A percentile compares a stretch with the other conserved stretches of the same genome.
Evolutionary conservation across 345 rosid species (phyloP).

Genomic region (Turnera subulata): DNA sequence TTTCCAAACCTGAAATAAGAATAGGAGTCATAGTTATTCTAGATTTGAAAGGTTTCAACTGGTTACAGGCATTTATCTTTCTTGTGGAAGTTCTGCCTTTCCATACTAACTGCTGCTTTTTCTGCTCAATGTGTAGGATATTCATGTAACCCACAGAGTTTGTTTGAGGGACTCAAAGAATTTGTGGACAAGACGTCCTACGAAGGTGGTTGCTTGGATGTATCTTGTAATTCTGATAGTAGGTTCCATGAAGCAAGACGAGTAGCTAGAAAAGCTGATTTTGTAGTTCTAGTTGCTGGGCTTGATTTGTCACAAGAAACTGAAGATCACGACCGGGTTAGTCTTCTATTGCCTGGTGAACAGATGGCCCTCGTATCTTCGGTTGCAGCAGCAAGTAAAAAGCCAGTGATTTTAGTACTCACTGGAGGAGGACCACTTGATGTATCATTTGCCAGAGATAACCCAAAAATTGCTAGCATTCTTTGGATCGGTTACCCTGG

Average conservation of each 20-base stretch:
- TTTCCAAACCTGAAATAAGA: too few relatives aligned
- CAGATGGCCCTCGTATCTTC: slow-evolving; percentile 65
- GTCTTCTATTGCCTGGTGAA: slow-evolving; percentile 87
- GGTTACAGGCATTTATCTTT: too few relatives aligned
- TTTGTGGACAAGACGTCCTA: slow-evolving; percentile 41
- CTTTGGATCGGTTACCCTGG: slow-evolving; percentile 94
- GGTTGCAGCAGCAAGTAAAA: slow-evolving; percentile 55
- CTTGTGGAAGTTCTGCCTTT: slow-evolving; percentile 15
- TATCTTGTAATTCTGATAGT: slow-evolving; percentile 48
- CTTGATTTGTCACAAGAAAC: slow-evolving; percentile 83
- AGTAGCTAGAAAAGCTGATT: slow-evolving; percentile 53
- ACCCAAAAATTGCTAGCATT: slow-evolving; percentile 62
- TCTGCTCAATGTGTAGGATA: slow-evolving; percentile 43
- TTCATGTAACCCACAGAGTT: slow-evolving; percentile 64
- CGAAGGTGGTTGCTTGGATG: slow-evolving; percentile 62
- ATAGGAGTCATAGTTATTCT: too few relatives aligned
- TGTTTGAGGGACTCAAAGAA: slow-evolving; percentile 47
- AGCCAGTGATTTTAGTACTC: slow-evolving; percentile 76
- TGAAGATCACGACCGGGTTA: slow-evolving; percentile 76
- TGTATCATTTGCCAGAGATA: slow-evolving; percentile 61
- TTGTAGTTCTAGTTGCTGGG: slow-evolving; percentile 67
- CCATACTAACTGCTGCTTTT: slow-evolving; percentile 4
- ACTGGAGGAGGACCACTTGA: slow-evolving; percentile 96
- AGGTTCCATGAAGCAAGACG: slow-evolving; percentile 54
- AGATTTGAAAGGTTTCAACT: too few relatives aligned